These are phyloP conservation scores for Phoma herbarum DNA, from an alignment of 2,329 filamentous ascomycete genomes.

Conservation along the genomic window DNA sequence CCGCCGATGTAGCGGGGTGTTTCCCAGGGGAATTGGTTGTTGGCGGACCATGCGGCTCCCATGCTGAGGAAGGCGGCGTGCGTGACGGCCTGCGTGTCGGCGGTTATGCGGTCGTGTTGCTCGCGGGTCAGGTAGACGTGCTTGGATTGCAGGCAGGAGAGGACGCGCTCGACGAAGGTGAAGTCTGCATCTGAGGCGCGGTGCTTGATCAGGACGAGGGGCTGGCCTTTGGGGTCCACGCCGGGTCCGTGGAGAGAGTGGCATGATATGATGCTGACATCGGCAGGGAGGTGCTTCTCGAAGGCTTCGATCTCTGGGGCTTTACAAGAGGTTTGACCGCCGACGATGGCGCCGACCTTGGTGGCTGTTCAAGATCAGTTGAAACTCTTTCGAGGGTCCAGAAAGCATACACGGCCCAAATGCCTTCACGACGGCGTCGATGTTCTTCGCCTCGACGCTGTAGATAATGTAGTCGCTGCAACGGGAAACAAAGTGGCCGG, in stretches of 20 bases:
- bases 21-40: conserved; percentile 96
- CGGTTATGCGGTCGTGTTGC: conserved; percentile 95
- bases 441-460: conserved; percentile 92
- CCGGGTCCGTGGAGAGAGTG: conserved; percentile 95
- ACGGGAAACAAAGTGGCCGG: conserved; percentile 95
- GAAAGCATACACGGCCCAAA: conserved; percentile 86
- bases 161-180: conserved; percentile 78
- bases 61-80: conserved; percentile 95
- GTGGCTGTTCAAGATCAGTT: conserved; percentile 69
- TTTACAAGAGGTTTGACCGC: conserved; percentile 98
- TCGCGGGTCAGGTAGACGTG: conserved; percentile 86
- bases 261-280: conserved; percentile 93
- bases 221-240: conserved; percentile 87
- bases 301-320: conserved; percentile 95
- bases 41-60: conserved; percentile 97
- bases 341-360: conserved; percentile 93
- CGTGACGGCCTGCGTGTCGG: conserved; percentile 97
- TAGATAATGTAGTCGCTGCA: conserved; percentile 99
- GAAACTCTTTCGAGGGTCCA: conserved; percentile 17
- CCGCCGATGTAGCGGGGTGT: conserved; percentile 94
- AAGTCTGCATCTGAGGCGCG: conserved; percentile 81
- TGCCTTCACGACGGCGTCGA: conserved; percentile 83
- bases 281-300: conserved; percentile 82
- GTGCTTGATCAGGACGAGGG: conserved; percentile 92
- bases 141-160: conserved; percentile 84